Evolutionary conservation across 2,329 filamentous ascomycete species (phyloP).

Genomic region (Ilyonectria mors-panacis): DNA sequence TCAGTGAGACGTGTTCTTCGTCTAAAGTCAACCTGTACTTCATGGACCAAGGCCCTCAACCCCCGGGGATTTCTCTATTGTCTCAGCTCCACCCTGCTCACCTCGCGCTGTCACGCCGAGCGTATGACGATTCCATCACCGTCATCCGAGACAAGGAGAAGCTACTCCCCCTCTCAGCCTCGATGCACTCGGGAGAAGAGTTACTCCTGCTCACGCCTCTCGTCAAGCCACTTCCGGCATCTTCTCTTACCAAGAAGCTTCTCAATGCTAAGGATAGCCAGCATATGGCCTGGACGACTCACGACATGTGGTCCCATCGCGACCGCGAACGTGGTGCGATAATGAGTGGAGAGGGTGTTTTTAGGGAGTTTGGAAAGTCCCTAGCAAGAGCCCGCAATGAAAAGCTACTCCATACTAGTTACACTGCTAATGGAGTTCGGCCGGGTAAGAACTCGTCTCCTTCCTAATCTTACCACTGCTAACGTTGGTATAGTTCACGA

Average conservation of each 20-base stretch:
- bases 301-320: constrained; percentile 72
- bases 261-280: constrained; percentile 66
- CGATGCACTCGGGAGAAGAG: constrained; percentile 88
- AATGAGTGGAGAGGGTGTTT: constrained; percentile 94
- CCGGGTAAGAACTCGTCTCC: constrained; percentile 65
- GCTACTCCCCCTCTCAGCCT: constrained; percentile 84
- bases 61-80: constrained; percentile 84
- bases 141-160: constrained; percentile 92
- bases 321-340: constrained; percentile 72
- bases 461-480: constrained; percentile 8
- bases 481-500: constrained; percentile 76
- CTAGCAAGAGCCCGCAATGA: constrained; percentile 89
- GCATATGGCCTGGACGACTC: constrained; percentile 54
- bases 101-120: constrained; percentile 83
- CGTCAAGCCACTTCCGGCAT: constrained; percentile 93
- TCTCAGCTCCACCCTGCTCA: constrained; percentile 88
- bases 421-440: constrained; percentile 92
- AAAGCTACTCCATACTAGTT: constrained; percentile 92
- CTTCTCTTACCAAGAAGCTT: constrained; percentile 82
- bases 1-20: constrained; percentile 84
- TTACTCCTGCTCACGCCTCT: constrained; percentile 90
- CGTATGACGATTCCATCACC: constrained; percentile 94
- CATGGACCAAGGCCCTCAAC: constrained; percentile 92
- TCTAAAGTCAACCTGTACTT: constrained; percentile 88
- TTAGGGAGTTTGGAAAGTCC: constrained; percentile 88